These are phyloP conservation scores for Debaryomyces nepalensis DNA, from an alignment of 1,139 yeast genomes.

Conservation along the genomic window DNA sequence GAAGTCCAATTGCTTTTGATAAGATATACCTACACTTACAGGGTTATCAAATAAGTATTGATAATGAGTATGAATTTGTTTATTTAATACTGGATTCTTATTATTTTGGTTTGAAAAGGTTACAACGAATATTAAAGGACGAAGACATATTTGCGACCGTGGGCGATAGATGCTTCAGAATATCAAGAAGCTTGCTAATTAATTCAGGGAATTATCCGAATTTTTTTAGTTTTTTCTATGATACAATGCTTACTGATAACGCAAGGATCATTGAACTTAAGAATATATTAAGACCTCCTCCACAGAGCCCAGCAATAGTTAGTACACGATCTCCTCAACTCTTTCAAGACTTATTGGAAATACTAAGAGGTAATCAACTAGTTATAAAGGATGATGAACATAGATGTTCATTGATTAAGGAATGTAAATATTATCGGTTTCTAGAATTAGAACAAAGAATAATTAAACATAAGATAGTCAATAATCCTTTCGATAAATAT, in stretches of 20 bases:
- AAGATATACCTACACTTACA: conserved; percentile 73
- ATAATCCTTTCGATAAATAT: conserved; percentile 52
- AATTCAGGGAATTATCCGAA: conserved; percentile 76
- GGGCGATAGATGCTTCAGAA: conserved; percentile 63
- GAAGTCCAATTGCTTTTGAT: conserved; percentile 74
- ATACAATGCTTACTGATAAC: conserved; percentile 52
- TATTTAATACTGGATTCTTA: conserved; percentile 72
- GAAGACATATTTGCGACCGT: conserved; percentile 64
- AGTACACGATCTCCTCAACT: conserved; percentile 58
- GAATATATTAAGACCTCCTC: conserved; percentile 74
- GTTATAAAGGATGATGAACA: conserved; percentile 57
- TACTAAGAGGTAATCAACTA: conserved; percentile 58
- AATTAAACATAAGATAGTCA: conserved; percentile 52
- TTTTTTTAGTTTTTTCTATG: conserved; percentile 67
- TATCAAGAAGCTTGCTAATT: conserved; percentile 57
- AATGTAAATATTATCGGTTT: conserved; percentile 79
- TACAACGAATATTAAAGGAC: conserved; percentile 53
- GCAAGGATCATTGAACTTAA: conserved; percentile 39
- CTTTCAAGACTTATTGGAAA: conserved; percentile 61
- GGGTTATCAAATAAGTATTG: conserved; percentile 68
- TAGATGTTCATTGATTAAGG: conserved; percentile 59
- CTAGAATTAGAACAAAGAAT: conserved; percentile 73
- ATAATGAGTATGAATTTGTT: conserved; percentile 62
- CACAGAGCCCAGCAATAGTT: conserved; percentile 61
- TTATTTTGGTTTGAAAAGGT: conserved; percentile 67